Evolutionary conservation across 805 yeast genomes (phyloP), one percentile per base, ranked within the genome.

Genomic region (Ogataea trehaloabstinens): DNA sequence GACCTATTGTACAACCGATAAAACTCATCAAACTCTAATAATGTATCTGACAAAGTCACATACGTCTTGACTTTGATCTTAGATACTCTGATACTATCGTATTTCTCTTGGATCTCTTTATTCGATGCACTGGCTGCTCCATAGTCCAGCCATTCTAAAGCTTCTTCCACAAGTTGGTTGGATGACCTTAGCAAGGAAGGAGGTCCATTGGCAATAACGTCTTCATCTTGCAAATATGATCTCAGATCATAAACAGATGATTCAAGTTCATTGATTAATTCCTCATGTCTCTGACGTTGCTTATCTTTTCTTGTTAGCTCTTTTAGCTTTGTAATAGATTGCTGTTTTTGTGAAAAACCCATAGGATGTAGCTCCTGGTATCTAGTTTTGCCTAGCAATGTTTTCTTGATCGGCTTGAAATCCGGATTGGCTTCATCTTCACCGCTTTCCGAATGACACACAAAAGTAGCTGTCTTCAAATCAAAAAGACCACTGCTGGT

Each of bases 121-220:
- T 62, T 33, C 0, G 59, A 46, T 1, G 85, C 74, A 17, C 64
- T 67, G 38, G 75, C 84, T 25, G 86, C 71, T 13, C 79, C 88
- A 51, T 75, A 78, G 35, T 87, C 95, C 27, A 88, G 64, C 95
- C 95, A 87, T 42, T 83, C 91, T 32, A 85, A 63, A 19, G 68
- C 62, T 8, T 76, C 79, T 12, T 66, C 40, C 4, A 82, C 74
- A 5, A 65, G 45, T 0, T 50, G 40, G 1, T 64, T 46, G 7
- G 72, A 60, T 21, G 58, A 49, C 4, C 65, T 70, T 5, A 76
- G 44, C 27, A 68, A 63, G 0, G 58, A 51, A 4, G 59, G 53
- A 6, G 77, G 76, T 0, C 73, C 66, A 31, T 67, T 71, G 10
- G 59, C 59, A 0, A 46, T 41, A 6, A 71, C 71, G 18, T 72